Evolutionary conservation across 495 filamentous ascomycete species (phyloP).

Genomic region (Neurospora sp.): DNA sequence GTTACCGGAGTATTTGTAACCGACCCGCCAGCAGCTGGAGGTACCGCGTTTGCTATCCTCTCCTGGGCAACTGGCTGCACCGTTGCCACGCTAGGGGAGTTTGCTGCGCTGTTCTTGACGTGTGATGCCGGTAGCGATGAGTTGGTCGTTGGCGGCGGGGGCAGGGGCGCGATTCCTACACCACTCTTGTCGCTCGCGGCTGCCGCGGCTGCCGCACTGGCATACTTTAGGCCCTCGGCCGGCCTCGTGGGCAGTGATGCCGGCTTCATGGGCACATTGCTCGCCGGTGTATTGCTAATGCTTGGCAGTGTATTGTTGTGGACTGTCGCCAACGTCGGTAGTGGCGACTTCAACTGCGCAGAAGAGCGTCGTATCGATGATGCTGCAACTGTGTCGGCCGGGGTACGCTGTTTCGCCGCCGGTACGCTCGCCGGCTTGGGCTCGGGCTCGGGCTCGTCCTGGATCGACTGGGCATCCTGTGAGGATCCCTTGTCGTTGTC

Average conservation of each 20-base stretch:
- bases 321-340: conserved; percentile 82
- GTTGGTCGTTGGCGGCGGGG: conserved; percentile 62
- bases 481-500: conserved; percentile 86
- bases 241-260: conserved; percentile 76
- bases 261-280: conserved; percentile 66
- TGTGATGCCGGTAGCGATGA: conserved; percentile 39
- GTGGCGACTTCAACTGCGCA: conserved; percentile 83
- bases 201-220: conserved; percentile 89
- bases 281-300: conserved; percentile 48
- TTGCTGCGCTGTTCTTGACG: conserved; percentile 32
- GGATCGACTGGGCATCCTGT: conserved; percentile 88
- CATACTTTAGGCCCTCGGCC: conserved; percentile 89
- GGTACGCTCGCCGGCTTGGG: conserved; percentile 35
- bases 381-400: conserved; percentile 38
- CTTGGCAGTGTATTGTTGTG: conserved; percentile 53
- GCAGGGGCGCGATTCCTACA: conserved; percentile 85
- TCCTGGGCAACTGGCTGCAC: conserved; percentile 33
- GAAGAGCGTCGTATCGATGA: conserved; percentile 65
- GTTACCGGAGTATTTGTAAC: conserved; percentile 9
- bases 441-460: conserved; percentile 61
- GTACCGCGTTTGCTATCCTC: conserved; percentile 17
- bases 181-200: conserved; percentile 92
- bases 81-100: conserved; percentile 30
- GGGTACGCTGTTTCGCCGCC: conserved; percentile 42
- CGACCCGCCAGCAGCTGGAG: conserved; percentile 13